Evolutionary conservation across 1,284 basidiomycete genomes (phyloP).

Genomic region (Puccinia polysora): DNA sequence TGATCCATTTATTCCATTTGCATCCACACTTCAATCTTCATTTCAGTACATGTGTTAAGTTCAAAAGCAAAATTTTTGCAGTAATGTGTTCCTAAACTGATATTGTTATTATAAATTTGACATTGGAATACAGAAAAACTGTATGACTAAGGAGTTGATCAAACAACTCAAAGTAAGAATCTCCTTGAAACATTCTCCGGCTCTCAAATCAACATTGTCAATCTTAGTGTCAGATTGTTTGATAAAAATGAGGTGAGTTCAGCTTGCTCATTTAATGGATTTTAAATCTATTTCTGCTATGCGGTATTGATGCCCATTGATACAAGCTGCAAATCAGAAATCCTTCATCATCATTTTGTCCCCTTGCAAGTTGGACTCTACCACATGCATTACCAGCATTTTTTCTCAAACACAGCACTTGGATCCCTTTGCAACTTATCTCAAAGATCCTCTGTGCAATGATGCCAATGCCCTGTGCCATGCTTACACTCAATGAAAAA

Average conservation of each 20-base stretch:
- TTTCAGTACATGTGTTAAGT: too few species aligned
- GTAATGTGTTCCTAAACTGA: too few species aligned
- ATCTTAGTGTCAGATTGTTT: slow-evolving; percentile 16
- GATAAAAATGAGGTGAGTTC: slow-evolving; percentile 4
- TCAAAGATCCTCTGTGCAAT: slow-evolving; percentile 2
- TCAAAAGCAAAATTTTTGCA: too few species aligned
- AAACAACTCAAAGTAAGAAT: slow-evolving; percentile 5
- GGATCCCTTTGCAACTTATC: not conserved
- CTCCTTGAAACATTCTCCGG: not conserved
- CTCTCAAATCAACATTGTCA: slow-evolving; percentile 2
- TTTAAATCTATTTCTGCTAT: too few species aligned
- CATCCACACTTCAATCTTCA: too few species aligned
- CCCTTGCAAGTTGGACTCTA: not conserved
- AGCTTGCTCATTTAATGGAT: not conserved
- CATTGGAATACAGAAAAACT: too few species aligned
- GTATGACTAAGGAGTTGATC: slow-evolving; percentile 11
- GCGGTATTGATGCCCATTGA: not conserved
- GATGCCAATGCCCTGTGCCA: not conserved
- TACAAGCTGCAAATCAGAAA: not conserved
- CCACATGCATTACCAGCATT: not conserved
- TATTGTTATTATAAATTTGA: too few species aligned
- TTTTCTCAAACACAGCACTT: not conserved
- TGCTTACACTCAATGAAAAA: not conserved
- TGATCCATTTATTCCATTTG: too few species aligned
- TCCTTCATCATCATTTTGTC: slow-evolving; percentile 12